Evolutionary conservation across 2,329 filamentous ascomycete genomes (phyloP).

Genomic region (Coniochaeta prunicola): DNA sequence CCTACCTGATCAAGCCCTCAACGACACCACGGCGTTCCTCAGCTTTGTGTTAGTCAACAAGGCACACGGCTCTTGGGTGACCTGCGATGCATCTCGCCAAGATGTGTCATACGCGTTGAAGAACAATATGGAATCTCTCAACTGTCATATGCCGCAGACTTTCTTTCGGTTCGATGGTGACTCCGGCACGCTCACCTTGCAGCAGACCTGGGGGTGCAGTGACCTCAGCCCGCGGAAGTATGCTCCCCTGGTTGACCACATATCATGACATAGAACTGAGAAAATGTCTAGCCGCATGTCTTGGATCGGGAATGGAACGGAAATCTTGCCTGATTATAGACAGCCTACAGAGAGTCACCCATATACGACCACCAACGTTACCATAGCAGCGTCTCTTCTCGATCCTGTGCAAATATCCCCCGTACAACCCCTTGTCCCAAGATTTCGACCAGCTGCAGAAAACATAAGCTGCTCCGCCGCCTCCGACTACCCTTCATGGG

Average conservation of each 20-base stretch:
- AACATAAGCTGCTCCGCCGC: neutral
- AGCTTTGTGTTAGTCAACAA: neutral
- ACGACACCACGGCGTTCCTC: neutral
- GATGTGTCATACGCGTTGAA: neutral
- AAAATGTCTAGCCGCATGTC: neutral
- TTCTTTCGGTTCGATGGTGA: neutral
- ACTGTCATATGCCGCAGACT: neutral
- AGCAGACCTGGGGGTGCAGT: neutral
- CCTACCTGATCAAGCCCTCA: neutral
- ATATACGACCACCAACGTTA: neutral
- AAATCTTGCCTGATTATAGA: neutral
- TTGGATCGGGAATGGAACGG: neutral
- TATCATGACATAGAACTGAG: neutral
- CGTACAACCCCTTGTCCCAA: neutral
- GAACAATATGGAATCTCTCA: neutral
- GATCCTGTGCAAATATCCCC: neutral
- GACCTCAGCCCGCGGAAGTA: neutral
- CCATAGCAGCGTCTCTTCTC: neutral
- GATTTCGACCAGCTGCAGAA: neutral
- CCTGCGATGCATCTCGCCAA: neutral
- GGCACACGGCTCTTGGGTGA: neutral
- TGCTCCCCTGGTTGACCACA: neutral
- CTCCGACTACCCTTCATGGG: neutral
- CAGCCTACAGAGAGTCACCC: neutral
- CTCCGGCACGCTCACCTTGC: neutral